Base-by-base conservation (phyloP, 805 yeast species). In the Starmerella davenportii region DNA sequence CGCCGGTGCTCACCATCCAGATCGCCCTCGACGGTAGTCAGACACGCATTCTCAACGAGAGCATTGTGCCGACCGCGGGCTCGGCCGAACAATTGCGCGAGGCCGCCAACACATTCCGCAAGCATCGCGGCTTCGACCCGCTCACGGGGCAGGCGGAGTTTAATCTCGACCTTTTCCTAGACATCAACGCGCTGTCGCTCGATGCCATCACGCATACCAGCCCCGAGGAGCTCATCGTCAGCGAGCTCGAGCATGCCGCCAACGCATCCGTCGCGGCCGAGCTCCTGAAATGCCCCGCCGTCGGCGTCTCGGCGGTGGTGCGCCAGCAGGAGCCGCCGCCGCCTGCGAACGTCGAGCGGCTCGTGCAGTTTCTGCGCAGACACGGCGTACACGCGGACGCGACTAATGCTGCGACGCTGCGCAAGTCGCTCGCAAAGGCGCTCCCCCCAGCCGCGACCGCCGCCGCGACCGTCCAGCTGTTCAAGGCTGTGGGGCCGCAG, bases 251-350 rank as follows among this genome's bases (percentile, higher is more conserved):
- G 50, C 74, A 77, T 50, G 79, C 75, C 54, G 92, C 77, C 4
- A 87, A 90, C 58, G 65, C 73, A 32, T 80, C 92, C 1, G 74
- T 90, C 39, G 98, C 96, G 1, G 79, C 81, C 45, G 73, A 69
- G 49, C 61, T 78, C 14, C 77, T 77, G 51, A 37, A 44, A 5
- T 39, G 43, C 15, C 72, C 87, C 1, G 70, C 68, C 3, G 63
- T 87, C 30, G 95, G 95, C 1, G 84, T 78, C 46, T 58, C 65
- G 37, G 80, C 96, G 0, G 70, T 90, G 34, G 69, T 90, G 51
- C 76, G 96, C 59, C 78, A 92, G 53, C 93, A 85, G 49, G 68
- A 79, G 2, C 71, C 78, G 46, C 98, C 98, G 20, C 73, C 87
- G 3, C 62, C 76, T 41, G 76, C 75, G 27, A 79, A 84, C 52